Evolutionary conservation across 2,329 filamentous ascomycete genomes (phyloP).

Genomic region (Fusarium torulosum): DNA sequence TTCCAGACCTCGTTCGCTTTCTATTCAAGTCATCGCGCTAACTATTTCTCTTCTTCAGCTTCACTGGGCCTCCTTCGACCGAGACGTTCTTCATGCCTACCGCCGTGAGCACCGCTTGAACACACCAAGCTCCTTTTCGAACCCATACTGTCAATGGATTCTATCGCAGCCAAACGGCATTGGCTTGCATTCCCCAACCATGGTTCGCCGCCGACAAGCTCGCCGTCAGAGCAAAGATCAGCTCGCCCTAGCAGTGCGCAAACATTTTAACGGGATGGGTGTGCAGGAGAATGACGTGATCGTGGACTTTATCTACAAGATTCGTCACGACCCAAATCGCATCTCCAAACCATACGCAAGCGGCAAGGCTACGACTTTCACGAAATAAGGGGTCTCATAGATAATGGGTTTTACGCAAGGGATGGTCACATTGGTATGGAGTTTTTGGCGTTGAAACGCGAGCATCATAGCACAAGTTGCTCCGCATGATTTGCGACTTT

Average conservation of each 20-base stretch:
- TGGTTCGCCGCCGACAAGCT: slow-evolving; percentile 74
- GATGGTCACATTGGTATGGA: slow-evolving; percentile 32
- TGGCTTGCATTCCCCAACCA: slow-evolving; percentile 80
- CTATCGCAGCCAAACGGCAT: slow-evolving; percentile 73
- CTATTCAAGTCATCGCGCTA: slow-evolving; percentile 10
- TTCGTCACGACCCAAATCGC: slow-evolving; percentile 56
- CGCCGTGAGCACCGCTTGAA: slow-evolving; percentile 78
- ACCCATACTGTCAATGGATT: slow-evolving; percentile 71
- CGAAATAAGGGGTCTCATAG: slow-evolving; percentile 30
- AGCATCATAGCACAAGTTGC: slow-evolving; percentile 22
- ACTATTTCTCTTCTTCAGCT: slow-evolving; percentile 56
- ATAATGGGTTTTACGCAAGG: slow-evolving; percentile 21
- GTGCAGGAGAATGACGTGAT: slow-evolving; percentile 87
- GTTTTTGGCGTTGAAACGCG: slow-evolving; percentile 39
- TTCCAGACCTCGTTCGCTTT: background rate
- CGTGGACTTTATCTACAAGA: slow-evolving; percentile 81
- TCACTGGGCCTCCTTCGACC: slow-evolving; percentile 76
- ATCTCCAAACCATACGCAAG: slow-evolving; percentile 43
- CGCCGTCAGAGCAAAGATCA: slow-evolving; percentile 78
- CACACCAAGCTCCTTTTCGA: slow-evolving; percentile 77
- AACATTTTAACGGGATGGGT: slow-evolving; percentile 85
- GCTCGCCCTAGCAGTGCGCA: slow-evolving; percentile 78
- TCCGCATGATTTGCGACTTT: slow-evolving; percentile 20
- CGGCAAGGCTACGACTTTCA: slow-evolving; percentile 14
- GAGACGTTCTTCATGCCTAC: slow-evolving; percentile 78